phyloP scores from a whole-genome alignment of 78 protist species.

The Creolimax fragrantissima region DNA sequence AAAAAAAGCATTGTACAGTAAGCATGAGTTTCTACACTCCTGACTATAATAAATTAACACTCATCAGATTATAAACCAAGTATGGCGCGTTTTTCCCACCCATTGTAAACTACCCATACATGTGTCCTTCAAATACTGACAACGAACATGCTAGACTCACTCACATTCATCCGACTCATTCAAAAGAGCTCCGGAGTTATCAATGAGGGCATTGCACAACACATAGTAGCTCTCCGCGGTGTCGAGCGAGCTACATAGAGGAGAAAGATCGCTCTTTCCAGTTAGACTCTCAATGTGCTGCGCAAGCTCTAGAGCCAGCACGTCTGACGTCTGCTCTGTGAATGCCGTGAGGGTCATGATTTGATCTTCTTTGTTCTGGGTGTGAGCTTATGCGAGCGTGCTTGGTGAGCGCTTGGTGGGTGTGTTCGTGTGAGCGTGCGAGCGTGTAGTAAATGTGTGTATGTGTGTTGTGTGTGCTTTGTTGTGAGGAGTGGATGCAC shows the following conservation, averaged over 20 bases:
- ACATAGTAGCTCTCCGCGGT: background rate
- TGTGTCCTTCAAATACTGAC: background rate
- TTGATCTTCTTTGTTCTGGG: too few relatives aligned
- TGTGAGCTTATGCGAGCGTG: too few relatives aligned
- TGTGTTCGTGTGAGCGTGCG: background rate
- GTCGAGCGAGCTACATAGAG: background rate
- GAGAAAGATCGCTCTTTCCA: background rate
- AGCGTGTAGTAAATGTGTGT: background rate
- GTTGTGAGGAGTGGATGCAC: too few relatives aligned
- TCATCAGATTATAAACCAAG: background rate
- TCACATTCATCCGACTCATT: background rate
- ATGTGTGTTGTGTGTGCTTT: too few relatives aligned
- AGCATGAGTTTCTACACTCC: background rate
- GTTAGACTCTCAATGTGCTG: background rate
- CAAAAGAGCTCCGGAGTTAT: background rate
- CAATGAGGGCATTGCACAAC: background rate
- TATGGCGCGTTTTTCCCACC: too few relatives aligned
- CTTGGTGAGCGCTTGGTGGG: too few relatives aligned
- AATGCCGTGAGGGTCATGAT: too few relatives aligned
- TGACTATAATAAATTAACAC: background rate
- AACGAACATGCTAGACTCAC: background rate
- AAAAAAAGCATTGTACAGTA: background rate
- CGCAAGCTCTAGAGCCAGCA: background rate
- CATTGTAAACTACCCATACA: background rate
- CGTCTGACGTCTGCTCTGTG: too few relatives aligned